A percentile compares a stretch with the other conserved stretches of the same genome.
These are phyloP conservation scores for Salvia splendens DNA, from an alignment of 257 asterid genomes.

Conservation along the genomic window DNA sequence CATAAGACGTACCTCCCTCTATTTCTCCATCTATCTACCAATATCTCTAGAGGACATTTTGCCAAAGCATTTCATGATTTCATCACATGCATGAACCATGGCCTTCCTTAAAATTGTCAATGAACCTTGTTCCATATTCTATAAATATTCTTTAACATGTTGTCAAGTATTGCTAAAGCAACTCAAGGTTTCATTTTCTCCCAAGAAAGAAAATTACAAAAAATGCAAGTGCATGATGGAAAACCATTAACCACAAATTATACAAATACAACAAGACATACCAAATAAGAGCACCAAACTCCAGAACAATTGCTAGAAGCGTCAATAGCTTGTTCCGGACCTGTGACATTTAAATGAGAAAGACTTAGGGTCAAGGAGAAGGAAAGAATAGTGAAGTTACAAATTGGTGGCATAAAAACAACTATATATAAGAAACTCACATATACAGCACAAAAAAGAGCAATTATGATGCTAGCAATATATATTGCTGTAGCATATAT, in stretches of 20 bases:
- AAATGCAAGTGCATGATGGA: not conserved
- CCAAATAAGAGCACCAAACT: conserved; percentile 96
- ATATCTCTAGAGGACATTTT: conserved; percentile 14
- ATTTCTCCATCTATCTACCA: conserved; percentile 10
- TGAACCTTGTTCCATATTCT: conserved; percentile 13
- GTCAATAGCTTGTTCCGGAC: conserved; percentile 89
- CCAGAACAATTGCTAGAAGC: conserved; percentile 71
- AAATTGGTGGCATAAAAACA: conserved; percentile 27
- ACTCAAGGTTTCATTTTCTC: conserved; percentile 20
- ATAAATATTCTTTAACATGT: not conserved
- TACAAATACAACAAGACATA: conserved; percentile 33
- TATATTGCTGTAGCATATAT: conserved; percentile 96
- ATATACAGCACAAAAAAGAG: conserved; percentile 89
- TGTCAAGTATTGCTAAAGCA: conserved; percentile 9
- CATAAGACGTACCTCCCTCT: not conserved
- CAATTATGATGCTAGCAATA: conserved; percentile 85
- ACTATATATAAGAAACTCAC: conserved; percentile 53
- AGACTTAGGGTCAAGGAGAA: conserved; percentile 16
- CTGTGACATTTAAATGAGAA: conserved; percentile 39
- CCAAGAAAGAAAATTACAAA: conserved; percentile 18
- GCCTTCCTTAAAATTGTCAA: conserved; percentile 9
- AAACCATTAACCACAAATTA: conserved; percentile 19
- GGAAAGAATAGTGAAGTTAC: not conserved
- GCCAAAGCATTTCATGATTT: conserved; percentile 9
- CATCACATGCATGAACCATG: not conserved